A percentile compares a stretch with the other conserved stretches of the same genome.
phyloP scores from a whole-genome alignment of 1,139 yeast genomes.

The Lodderomyces pseudojiufengensis region DNA sequence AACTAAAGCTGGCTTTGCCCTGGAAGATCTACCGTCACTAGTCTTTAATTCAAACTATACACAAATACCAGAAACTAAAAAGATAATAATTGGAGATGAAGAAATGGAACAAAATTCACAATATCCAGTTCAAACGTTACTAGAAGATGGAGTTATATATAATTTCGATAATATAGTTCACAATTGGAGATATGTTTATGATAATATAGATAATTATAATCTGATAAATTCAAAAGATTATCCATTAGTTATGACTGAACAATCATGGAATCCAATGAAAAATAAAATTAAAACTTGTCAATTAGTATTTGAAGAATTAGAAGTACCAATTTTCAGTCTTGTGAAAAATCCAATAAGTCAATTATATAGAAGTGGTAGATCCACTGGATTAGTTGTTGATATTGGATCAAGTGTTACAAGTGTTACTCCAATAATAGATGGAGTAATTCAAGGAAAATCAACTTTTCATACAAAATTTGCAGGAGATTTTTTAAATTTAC shows the following conservation, averaged over 20 bases:
- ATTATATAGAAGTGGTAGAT: slow-evolving; percentile 63
- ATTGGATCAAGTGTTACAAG: slow-evolving; percentile 59
- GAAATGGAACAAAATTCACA: slow-evolving; percentile 39
- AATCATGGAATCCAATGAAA: slow-evolving; percentile 56
- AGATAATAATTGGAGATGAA: slow-evolving; percentile 50
- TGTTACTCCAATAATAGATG: slow-evolving; percentile 71
- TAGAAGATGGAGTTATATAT: slow-evolving; percentile 63
- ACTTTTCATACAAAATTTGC: slow-evolving; percentile 60
- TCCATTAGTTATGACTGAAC: slow-evolving; percentile 66
- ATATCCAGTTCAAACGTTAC: slow-evolving; percentile 56
- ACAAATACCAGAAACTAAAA: slow-evolving; percentile 17
- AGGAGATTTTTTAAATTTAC: slow-evolving; percentile 65
- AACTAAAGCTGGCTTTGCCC: slow-evolving; percentile 70
- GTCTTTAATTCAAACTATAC: slow-evolving; percentile 56
- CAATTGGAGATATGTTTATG: slow-evolving; percentile 59
- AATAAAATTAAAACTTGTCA: slow-evolving; percentile 52
- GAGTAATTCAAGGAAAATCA: slow-evolving; percentile 60
- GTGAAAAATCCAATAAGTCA: slow-evolving; percentile 70
- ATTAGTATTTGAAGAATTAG: slow-evolving; percentile 59
- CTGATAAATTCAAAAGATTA: slow-evolving; percentile 47
- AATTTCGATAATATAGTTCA: slow-evolving; percentile 60
- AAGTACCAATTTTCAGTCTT: slow-evolving; percentile 65
- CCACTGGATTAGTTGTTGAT: slow-evolving; percentile 67
- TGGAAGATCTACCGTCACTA: slow-evolving; percentile 59
- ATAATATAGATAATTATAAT: slow-evolving; percentile 41